Evolutionary conservation across 73 alveolate species (phyloP), one percentile per base, ranked within the genome.

Genomic region (Stentor coeruleus): DNA sequence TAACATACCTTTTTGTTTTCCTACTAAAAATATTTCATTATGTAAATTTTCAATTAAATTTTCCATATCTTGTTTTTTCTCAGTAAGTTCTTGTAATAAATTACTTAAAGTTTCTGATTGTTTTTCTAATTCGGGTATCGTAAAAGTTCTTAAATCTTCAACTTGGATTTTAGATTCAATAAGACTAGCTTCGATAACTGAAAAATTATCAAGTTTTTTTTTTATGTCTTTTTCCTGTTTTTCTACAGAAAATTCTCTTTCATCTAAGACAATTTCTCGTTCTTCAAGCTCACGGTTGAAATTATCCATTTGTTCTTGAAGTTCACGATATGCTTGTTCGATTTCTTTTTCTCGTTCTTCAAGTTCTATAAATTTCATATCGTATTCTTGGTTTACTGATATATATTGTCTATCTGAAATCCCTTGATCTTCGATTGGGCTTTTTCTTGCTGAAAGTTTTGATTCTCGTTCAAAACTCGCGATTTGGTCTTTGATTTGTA

Each of bases 271-370:
- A 20, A 49, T 49, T 49, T 49, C 66, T 49, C 66, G 66, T 49
- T 49, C 66, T 49, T 49, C 66, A 11, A 49, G 66, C 20, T 49
- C 66, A 11, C 20, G 6, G 66, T 49, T 49, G 66, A 49, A 49
- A 49, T 49, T 49, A 20, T 49, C 66, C 66, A 49, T 49, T 49
- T 49, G 66, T 49, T 49, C 66, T 49, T 49, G 66, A 49, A 49
- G 66, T 49, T 49, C 66, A 11, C 20, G 6, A 49, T 49, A 49
- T 11, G 66, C 66, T 20, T 49, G 66, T 20, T 49, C 66, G 66
- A 49, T 49, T 49, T 49, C 66, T 49, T 20, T 49, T 49, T 49
- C 66, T 49, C 66, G 6, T 49, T 49, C 66, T 49, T 49, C 66
- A 11, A 49, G 66, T 49, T 49, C 66, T 6, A 49, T 49, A 11